Evolutionary conservation across 352 stramenopile species (phyloP).

Genomic region (Phytopythium montanum): DNA sequence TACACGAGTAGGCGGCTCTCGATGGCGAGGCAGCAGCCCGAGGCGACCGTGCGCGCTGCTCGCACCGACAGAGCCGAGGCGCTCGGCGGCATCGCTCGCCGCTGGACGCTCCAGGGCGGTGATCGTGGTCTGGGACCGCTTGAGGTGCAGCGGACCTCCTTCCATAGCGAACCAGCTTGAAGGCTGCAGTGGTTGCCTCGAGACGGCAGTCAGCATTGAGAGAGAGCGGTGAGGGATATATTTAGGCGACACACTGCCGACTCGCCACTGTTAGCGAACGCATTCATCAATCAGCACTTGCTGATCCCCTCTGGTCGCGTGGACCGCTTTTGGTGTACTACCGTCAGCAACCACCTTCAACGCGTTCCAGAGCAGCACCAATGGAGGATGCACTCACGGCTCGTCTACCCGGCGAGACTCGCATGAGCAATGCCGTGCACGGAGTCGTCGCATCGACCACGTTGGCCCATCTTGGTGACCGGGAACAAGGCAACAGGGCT

Average conservation of each 20-base stretch:
- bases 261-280: neutral
- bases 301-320: neutral
- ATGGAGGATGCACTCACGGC: no score
- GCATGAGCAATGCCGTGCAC: neutral
- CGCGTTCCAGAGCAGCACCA: no score
- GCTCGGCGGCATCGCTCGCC: neutral
- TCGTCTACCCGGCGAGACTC: no score
- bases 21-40: slow-evolving; percentile 2
- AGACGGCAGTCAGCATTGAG: no score
- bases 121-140: slow-evolving; percentile 2
- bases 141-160: neutral
- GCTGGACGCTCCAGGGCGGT: neutral
- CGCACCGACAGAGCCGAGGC: neutral
- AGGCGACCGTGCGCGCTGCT: neutral
- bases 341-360: neutral
- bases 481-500: neutral
- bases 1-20: neutral
- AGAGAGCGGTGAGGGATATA: no score
- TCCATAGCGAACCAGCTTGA: no score
- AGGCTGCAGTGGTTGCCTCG: no score
- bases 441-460: neutral
- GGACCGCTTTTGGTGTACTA: neutral
- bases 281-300: neutral
- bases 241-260: neutral
- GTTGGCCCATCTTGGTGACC: neutral